Base-by-base conservation (phyloP, 2,329 filamentous ascomycete genomes). In the Raffaelea deltoideospora region DNA sequence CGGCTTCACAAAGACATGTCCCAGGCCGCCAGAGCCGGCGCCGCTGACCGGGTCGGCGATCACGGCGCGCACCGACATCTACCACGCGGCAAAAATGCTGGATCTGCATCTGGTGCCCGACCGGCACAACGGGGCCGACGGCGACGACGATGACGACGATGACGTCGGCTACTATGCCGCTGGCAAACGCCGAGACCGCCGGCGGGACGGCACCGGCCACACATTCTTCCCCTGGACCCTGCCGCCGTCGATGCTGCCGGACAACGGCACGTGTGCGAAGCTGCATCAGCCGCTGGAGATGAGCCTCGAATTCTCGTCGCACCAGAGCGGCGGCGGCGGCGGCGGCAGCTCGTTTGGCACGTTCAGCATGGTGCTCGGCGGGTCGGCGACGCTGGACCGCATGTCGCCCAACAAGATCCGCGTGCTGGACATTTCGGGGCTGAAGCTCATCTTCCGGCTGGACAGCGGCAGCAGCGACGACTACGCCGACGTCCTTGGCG, bases 221-320 rank as follows among this genome's bases (percentile, higher is more conserved):
- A 88, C 80, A 0, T 78, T 83, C 48, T 96, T 86, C 50, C 90
- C 90, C 0, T 96, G 88, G 88, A 96, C 90, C 1, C 61, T 98
- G 0, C 88, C 90, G 0, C 63, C 65, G 1, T 67, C 72, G 20
- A 65, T 93, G 47, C 67, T 95, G 3, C 85, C 87, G 0, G 57
- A 61, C 10, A 75, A 92, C 48, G 88, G 81, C 1, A 79, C 69
- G n/a, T 93, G 84, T 46, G 68, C 78, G 5, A 73, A 71, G 11
- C 77, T 93, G 45, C 67, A 74, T 5, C 65, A 76, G 39, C 78
- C 79, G 15, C 66, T 79, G 10, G 80, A 84, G 3, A 76, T 90
- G 17, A 63, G 63, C 35, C 70, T 79, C 38, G 73, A 79, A 46
- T 79, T 79, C 46, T 69, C 73, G 1, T 55, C 63, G 10, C 55